Evolutionary conservation across 164 flowering plant genomes (phyloP).

Genomic region (Kalanchoe fedtschenkoi): DNA sequence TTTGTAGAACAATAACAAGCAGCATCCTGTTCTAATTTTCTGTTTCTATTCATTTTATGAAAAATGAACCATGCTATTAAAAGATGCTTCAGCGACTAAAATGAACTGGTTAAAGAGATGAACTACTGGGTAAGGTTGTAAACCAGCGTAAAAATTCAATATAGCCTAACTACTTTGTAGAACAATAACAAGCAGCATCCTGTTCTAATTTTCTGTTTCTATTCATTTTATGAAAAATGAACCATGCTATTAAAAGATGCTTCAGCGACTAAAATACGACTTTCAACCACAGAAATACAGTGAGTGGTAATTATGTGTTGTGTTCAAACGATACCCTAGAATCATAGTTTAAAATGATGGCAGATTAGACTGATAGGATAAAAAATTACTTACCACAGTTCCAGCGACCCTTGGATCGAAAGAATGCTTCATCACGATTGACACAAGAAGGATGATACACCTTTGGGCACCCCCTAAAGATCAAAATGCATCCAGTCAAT

Average conservation of each 20-base stretch:
- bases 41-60: too few species aligned
- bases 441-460: conserved; percentile 92
- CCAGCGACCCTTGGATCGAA: conserved; percentile 82
- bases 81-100: too few species aligned
- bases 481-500: conserved; percentile 6
- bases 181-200: background rate
- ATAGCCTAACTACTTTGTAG: background rate
- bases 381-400: conserved; percentile 61
- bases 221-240: background rate
- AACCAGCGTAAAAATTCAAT: too few species aligned
- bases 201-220: background rate
- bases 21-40: too few species aligned
- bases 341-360: background rate
- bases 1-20: too few species aligned
- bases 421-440: conserved; percentile 81
- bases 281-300: background rate
- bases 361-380: background rate
- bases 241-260: background rate
- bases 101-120: too few species aligned
- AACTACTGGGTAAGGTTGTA: background rate
- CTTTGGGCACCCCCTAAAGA: conserved; percentile 82
- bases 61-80: too few species aligned
- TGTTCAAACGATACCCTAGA: background rate
- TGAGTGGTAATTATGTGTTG: background rate
- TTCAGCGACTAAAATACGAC: background rate